Evolutionary conservation across 148 eudicot species (phyloP).

Genomic region (Polygonum maritimum): DNA sequence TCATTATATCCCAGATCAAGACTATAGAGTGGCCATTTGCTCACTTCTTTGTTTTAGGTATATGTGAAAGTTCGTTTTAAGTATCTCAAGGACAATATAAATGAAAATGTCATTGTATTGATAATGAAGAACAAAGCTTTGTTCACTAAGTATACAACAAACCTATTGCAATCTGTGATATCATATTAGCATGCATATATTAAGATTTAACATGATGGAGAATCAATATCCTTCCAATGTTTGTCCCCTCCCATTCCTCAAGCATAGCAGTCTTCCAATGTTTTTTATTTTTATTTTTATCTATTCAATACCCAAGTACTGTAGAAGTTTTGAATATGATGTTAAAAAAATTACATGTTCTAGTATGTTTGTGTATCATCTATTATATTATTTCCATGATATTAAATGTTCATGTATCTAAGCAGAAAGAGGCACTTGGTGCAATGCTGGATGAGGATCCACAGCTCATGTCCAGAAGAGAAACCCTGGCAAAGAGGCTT

Average conservation of each 20-base stretch:
- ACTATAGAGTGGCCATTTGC: no score
- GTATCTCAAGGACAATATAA: no score
- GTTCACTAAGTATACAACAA: not conserved
- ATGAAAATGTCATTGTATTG: no score
- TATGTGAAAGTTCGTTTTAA: no score
- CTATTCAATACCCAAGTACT: not conserved
- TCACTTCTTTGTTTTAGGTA: no score
- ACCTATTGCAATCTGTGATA: not conserved
- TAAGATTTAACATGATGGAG: not conserved
- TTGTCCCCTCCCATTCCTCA: not conserved
- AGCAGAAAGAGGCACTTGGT: constrained; percentile 97
- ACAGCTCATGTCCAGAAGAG: constrained; percentile 75
- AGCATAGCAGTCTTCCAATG: no score
- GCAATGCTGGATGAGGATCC: constrained; percentile 96
- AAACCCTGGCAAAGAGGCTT: constrained; percentile 74
- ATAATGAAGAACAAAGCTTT: no score
- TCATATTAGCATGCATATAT: not conserved
- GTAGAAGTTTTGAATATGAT: not conserved
- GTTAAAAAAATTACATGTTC: no score
- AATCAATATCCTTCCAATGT: not conserved
- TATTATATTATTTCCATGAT: not conserved
- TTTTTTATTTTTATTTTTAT: not conserved
- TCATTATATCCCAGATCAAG: no score
- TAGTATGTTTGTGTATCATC: not conserved
- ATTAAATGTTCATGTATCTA: not conserved